Percentiles rank a stretch among this genome's conserved stretches.
phyloP scores from a whole-genome alignment of 2,329 filamentous ascomycete species.

The Curvularia verruculosa region DNA sequence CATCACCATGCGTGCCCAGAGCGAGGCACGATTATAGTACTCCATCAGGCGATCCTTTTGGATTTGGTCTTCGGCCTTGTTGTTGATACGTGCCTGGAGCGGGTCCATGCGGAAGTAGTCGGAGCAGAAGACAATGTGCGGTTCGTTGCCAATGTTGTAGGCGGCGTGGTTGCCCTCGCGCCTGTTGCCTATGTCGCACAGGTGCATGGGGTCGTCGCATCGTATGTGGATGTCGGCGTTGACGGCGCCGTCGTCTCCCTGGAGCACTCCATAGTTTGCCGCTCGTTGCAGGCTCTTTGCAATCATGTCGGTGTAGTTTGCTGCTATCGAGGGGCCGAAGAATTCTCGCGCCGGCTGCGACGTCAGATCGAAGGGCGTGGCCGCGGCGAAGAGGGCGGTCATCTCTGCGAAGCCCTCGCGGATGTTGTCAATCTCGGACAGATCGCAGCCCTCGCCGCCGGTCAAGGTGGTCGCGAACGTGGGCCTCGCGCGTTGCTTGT shows the following conservation, averaged over 20 bases:
- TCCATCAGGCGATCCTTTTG: constrained; percentile 33
- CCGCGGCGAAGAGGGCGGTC: constrained; percentile 37
- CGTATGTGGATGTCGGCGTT: constrained; percentile 44
- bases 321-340: constrained; percentile 32
- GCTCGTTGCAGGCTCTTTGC: constrained; percentile 37
- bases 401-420: constrained; percentile 43
- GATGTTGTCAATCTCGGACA: constrained; percentile 35
- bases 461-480: constrained; percentile 35
- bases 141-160: constrained; percentile 47
- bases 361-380: constrained; percentile 30
- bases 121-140: constrained; percentile 43
- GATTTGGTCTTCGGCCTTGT: constrained; percentile 30
- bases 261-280: constrained; percentile 35
- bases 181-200: constrained; percentile 34
- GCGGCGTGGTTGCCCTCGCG: constrained; percentile 40
- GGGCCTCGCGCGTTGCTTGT: constrained; percentile 20
- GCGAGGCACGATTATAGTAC: constrained; percentile 44
- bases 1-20: constrained; percentile 47
- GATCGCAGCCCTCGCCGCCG: constrained; percentile 40
- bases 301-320: constrained; percentile 40
- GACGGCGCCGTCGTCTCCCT: constrained; percentile 26
- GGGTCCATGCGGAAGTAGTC: constrained; percentile 37
- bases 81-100: constrained; percentile 33
- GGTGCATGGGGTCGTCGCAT: constrained; percentile 42
- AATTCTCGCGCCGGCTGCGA: constrained; percentile 37